Percentiles rank a stretch among this genome's conserved stretches.
Conservation (phyloP, 2,329 filamentous ascomycete species). For the Fusarium chlamydosporum region DNA sequence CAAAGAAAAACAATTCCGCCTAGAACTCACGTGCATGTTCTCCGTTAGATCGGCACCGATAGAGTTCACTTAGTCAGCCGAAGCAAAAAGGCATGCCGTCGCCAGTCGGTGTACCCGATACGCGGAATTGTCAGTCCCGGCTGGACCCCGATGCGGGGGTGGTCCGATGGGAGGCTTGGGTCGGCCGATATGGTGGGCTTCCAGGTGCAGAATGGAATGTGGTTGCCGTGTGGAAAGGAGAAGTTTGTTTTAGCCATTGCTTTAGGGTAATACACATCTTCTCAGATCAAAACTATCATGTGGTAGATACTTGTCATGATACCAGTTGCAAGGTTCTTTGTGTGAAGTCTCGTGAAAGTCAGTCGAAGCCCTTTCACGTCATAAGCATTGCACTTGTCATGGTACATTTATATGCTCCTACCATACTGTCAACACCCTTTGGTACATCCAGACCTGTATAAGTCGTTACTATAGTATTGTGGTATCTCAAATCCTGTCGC, state of each 20-base stretch:
- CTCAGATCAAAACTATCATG: too few species aligned
- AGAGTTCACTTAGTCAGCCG: slow-evolving; percentile 16
- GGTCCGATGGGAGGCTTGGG: slow-evolving; percentile 12
- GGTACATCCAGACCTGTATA: slow-evolving; percentile 5
- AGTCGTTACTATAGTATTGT: slow-evolving; percentile 13
- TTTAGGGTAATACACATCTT: background rate
- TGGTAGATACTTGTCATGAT: background rate
- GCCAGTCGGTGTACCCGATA: slow-evolving; percentile 18
- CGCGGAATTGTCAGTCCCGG: slow-evolving; percentile 19
- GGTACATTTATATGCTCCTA: too few species aligned
- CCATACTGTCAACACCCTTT: background rate
- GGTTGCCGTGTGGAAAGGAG: background rate
- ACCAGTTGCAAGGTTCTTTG: too few species aligned
- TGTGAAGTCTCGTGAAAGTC: too few species aligned
- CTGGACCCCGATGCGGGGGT: slow-evolving; percentile 22
- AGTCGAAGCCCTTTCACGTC: too few species aligned
- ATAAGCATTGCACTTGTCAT: too few species aligned
- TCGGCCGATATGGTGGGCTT: background rate
- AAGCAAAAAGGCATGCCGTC: slow-evolving; percentile 20
- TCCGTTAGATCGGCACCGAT: background rate
- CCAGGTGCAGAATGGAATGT: slow-evolving; percentile 27
- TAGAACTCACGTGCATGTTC: slow-evolving; percentile 22
- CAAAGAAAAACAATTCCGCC: background rate
- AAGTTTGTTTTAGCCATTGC: background rate
- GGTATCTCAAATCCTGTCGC: slow-evolving; percentile 28